Base-by-base conservation (phyloP, 345 rosid genomes). In the Psidium guajava region DNA sequence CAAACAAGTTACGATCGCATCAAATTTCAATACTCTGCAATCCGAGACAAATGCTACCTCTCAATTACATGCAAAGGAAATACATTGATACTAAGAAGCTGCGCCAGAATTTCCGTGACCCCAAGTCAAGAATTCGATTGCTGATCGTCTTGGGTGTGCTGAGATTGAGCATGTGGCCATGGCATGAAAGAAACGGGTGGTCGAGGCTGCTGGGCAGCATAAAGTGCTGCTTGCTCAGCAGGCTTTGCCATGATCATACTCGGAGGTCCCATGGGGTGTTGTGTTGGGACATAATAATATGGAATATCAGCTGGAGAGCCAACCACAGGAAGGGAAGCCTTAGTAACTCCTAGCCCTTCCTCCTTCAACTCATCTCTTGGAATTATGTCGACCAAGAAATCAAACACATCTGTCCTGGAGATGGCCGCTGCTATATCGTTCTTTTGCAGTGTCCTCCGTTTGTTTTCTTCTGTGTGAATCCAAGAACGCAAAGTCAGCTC, bases 401-500 rank as follows among this genome's bases (percentile, higher is more conserved):
- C 92, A 56, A 90, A 90, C 84, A 90, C 90, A 82, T 89, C 91
- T 5, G 90, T 89, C 59, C 91, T 85, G 6, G 92, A 90, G 58
- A 90, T 90, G 8, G 92, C 92, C 42, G 92, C 92, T 3, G 90
- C 91, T 28, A 90, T 90, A 82, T 90, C 92, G 74, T 89, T 90
- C 87, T 90, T 90, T 74, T 90, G 92, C 54, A 89, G 84, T 15
- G 92, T 90, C 84, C 92, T 86, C 82, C 92, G 85, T 82, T 89
- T 90, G 89, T 90, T 90, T 81, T 90, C 91, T 73, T 90, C 92
- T 0, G 92, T 90, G 87, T 90, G 89, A 86, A 89, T 90, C 91
- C 92, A 90, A 58, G 90, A 90, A 51, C 91, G 91, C 47, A 89
- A 82, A 54, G 92, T 90, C 61, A 90, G 84, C 86, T 90, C 92